Percentiles rank a stretch among this genome's conserved stretches.
Conservation (phyloP, 2,329 filamentous ascomycete species). For the Diaporthe helianthi region DNA sequence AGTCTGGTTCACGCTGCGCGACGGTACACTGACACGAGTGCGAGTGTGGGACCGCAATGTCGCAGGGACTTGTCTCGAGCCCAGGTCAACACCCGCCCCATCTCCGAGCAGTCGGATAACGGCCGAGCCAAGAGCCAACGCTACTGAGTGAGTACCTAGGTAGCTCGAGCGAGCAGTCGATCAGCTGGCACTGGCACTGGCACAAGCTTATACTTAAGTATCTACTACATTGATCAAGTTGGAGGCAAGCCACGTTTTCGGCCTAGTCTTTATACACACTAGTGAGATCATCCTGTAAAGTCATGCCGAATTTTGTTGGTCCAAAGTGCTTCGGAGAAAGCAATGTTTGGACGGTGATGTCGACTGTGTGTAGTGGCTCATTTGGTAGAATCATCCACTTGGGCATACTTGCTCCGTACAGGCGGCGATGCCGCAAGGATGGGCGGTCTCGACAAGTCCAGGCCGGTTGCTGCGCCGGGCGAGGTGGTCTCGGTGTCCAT, state of each 20-base stretch:
- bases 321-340: slow-evolving; percentile 7
- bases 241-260: background rate
- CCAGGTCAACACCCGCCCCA: slow-evolving; percentile 1
- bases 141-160: too few relatives aligned
- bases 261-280: background rate
- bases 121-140: background rate
- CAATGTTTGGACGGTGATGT: slow-evolving; percentile 13
- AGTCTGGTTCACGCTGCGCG: background rate
- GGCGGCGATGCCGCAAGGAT: slow-evolving; percentile 22
- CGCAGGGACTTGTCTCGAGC: slow-evolving; percentile 4
- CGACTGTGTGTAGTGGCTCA: background rate
- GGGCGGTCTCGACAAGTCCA: background rate
- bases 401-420: background rate
- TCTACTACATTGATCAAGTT: too few relatives aligned
- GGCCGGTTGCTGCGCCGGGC: slow-evolving; percentile 4
- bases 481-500: slow-evolving; percentile 13
- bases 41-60: background rate
- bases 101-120: slow-evolving; percentile 11
- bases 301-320: background rate
- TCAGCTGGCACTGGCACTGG: too few relatives aligned
- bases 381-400: too few relatives aligned
- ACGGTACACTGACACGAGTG: background rate
- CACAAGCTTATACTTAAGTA: background rate
- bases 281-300: background rate
- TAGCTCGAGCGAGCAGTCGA: background rate